Evolutionary conservation across 495 filamentous ascomycete species (phyloP).

Genomic region (Talaromyces stipitatus): DNA sequence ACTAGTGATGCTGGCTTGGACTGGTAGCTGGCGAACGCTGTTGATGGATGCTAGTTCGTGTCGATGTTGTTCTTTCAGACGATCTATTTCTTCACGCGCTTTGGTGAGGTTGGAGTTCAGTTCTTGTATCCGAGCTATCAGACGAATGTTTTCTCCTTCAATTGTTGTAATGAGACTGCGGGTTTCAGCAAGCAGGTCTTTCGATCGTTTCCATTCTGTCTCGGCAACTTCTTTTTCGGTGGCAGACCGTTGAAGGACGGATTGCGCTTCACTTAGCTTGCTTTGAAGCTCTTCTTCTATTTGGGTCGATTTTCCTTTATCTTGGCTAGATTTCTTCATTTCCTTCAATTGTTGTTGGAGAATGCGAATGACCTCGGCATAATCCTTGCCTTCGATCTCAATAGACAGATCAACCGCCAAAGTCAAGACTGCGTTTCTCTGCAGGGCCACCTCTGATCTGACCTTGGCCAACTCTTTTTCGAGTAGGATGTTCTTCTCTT

Average conservation of each 20-base stretch:
- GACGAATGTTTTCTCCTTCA: constrained; percentile 38
- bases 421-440: constrained; percentile 33
- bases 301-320: constrained; percentile 17
- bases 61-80: constrained; percentile 29
- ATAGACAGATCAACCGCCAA: constrained; percentile 34
- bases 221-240: constrained; percentile 25
- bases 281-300: constrained; percentile 17
- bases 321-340: constrained; percentile 8
- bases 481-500: constrained; percentile 36
- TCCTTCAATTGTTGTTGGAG: constrained; percentile 31
- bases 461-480: constrained; percentile 33
- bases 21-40: not conserved
- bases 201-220: constrained; percentile 23
- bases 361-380: constrained; percentile 34
- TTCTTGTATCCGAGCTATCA: constrained; percentile 26
- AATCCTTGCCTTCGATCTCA: constrained; percentile 27
- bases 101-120: constrained; percentile 27
- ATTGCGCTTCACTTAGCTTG: constrained; percentile 23
- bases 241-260: constrained; percentile 19
- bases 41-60: constrained; percentile 5
- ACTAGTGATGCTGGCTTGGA: not conserved
- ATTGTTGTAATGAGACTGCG: constrained; percentile 36
- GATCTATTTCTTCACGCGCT: constrained; percentile 24
- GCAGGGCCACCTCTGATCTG: constrained; percentile 35
- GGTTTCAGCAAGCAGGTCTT: constrained; percentile 33